These are phyloP conservation scores for Cardamine occulta DNA, from an alignment of 345 rosid genomes.

Conservation along the genomic window DNA sequence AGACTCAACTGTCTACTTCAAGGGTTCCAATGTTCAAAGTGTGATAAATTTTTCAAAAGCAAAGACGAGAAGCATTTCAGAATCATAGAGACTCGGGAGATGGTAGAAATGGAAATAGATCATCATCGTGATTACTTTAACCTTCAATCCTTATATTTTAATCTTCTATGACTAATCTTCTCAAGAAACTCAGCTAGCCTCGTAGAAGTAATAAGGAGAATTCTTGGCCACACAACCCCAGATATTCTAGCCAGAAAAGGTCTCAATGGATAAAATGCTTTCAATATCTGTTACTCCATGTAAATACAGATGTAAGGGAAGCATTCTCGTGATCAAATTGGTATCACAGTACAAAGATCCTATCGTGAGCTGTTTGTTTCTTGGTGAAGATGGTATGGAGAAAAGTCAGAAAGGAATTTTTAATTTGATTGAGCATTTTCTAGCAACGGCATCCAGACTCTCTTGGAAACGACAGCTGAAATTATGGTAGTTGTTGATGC, in stretches of 20 bases:
- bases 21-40: conserved; percentile 86
- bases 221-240: conserved; percentile 64
- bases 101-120: conserved; percentile 43
- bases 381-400: no score
- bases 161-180: conserved; percentile 66
- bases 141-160: conserved; percentile 64
- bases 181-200: conserved; percentile 85
- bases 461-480: conserved; percentile 74
- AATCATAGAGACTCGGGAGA: conserved; percentile 44
- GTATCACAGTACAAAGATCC: conserved; percentile 52
- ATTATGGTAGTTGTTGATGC: conserved; percentile 75
- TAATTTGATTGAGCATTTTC: no score
- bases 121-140: conserved; percentile 46
- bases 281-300: conserved; percentile 64
- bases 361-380: no score
- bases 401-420: no score
- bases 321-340: conserved; percentile 80
- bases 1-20: conserved; percentile 54
- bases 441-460: conserved; percentile 78
- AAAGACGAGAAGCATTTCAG: conserved; percentile 44
- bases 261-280: conserved; percentile 74
- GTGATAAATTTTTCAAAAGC: conserved; percentile 56
- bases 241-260: conserved; percentile 57
- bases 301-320: conserved; percentile 75
- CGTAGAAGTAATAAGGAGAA: conserved; percentile 62